Evolutionary conservation across 768 basidiomycete genomes (phyloP).

Genomic region (Mrakia blollopis): DNA sequence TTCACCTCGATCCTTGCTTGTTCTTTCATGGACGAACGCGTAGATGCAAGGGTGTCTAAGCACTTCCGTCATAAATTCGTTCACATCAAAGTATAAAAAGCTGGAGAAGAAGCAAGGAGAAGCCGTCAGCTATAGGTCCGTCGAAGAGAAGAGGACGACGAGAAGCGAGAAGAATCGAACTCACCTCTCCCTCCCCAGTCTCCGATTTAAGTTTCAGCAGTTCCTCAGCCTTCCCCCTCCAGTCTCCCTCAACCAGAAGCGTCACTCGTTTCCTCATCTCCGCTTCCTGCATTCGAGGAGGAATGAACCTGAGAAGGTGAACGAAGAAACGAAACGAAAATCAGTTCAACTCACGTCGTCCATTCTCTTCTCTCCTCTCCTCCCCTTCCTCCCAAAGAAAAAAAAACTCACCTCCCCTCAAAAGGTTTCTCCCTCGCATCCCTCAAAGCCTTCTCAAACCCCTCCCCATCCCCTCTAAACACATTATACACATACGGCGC

Average conservation of each 20-base stretch:
- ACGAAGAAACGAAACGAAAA: background rate
- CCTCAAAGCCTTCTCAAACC: slow-evolving; percentile 1
- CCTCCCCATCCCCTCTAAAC: slow-evolving; percentile 2
- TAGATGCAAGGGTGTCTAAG: no score
- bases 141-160: no score
- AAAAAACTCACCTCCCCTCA: background rate
- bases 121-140: no score
- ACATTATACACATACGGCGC: slow-evolving; percentile 3
- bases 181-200: background rate
- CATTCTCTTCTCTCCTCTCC: background rate
- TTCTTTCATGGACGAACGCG: no score
- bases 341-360: background rate
- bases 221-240: background rate
- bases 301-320: background rate
- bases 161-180: background rate
- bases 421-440: background rate
- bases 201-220: background rate
- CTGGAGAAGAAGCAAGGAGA: no score
- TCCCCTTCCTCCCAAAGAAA: background rate
- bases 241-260: background rate
- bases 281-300: background rate
- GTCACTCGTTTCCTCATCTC: slow-evolving; percentile 4
- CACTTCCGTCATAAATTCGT: no score
- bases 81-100: no score
- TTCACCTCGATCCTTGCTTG: no score